phyloP scores from a whole-genome alignment of 2,329 filamentous ascomycete species.

The Ciborinia camelliae region DNA sequence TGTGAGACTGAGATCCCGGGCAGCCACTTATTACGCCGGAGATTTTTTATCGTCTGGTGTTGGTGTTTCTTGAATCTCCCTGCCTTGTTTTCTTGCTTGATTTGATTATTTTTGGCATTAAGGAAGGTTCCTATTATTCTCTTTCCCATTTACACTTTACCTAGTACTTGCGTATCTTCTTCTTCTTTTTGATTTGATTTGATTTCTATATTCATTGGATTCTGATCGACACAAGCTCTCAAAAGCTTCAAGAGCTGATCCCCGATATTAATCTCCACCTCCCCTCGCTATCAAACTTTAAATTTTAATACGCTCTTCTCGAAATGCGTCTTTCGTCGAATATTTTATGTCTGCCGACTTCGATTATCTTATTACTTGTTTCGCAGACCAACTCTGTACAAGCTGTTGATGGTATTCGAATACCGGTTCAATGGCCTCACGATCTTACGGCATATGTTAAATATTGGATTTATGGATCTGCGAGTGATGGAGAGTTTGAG shows the following conservation, averaged over 20 bases:
- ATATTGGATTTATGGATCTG: constrained; percentile 48
- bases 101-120: too few species aligned
- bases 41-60: not conserved
- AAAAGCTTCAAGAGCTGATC: not conserved
- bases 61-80: not conserved
- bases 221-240: not conserved
- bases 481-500: constrained; percentile 41
- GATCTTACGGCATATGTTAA: constrained; percentile 45
- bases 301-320: not conserved
- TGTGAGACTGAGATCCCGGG: not conserved
- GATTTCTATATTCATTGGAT: too few species aligned
- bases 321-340: constrained; percentile 42
- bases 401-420: constrained; percentile 28
- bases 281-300: not conserved
- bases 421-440: constrained; percentile 42
- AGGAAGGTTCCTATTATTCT: not conserved
- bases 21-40: constrained; percentile 19
- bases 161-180: not conserved
- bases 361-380: constrained; percentile 47
- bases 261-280: not conserved
- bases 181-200: not conserved
- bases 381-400: constrained; percentile 40
- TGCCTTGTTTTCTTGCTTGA: not conserved
- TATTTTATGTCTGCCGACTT: constrained; percentile 43
- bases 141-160: not conserved